Evolutionary conservation across 345 rosid genomes (phyloP).

Genomic region (Acer campestre): DNA sequence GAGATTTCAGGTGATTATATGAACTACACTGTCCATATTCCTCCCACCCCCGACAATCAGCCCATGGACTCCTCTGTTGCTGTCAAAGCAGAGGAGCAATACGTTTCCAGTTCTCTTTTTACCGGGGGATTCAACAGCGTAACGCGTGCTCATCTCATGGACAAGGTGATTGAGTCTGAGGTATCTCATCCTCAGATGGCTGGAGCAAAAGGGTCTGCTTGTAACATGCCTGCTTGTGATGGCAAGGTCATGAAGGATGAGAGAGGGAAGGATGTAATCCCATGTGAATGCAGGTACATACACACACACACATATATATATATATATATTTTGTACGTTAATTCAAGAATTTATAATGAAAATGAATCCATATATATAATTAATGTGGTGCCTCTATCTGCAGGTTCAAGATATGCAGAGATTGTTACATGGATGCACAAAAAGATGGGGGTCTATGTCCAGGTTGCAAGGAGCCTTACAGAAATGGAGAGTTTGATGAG

Average conservation of each 20-base stretch:
- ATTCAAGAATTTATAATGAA: no score
- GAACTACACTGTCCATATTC: constrained; percentile 94
- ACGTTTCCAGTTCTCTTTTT: constrained; percentile 84
- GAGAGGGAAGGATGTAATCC: constrained; percentile 75
- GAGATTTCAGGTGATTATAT: constrained; percentile 78
- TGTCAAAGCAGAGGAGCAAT: constrained; percentile 54
- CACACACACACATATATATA: no score
- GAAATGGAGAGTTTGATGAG: constrained; percentile 67
- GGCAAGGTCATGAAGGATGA: constrained; percentile 94
- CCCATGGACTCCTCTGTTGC: constrained; percentile 67
- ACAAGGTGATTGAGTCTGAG: constrained; percentile 94
- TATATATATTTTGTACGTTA: no score
- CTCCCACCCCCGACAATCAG: constrained; percentile 91
- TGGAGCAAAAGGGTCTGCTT: constrained; percentile 80
- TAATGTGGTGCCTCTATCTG: no score
- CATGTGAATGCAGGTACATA: constrained; percentile 85
- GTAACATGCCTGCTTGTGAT: constrained; percentile 90
- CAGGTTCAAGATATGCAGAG: constrained; percentile 95
- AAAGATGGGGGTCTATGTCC: constrained; percentile 85
- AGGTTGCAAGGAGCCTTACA: constrained; percentile 89
- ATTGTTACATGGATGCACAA: constrained; percentile 87
- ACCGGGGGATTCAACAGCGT: constrained; percentile 97
- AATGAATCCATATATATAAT: no score
- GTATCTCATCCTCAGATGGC: constrained; percentile 97
- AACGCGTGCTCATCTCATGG: constrained; percentile 95